phyloP scores from a whole-genome alignment of 345 rosid species.

The Heritiera littoralis region DNA sequence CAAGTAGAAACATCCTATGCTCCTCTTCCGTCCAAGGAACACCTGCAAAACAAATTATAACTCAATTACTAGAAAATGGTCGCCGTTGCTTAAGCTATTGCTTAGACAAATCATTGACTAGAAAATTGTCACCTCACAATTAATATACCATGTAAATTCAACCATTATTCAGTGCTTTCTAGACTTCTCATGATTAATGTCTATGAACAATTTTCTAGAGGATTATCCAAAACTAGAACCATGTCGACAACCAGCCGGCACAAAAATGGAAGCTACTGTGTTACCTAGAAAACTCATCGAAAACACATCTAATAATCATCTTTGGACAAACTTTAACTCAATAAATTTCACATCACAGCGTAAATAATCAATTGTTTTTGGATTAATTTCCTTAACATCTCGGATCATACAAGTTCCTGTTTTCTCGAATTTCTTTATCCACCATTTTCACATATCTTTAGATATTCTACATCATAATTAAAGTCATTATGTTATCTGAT shows the following conservation, averaged over 20 bases:
- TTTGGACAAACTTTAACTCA: not conserved
- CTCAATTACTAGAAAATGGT: not conserved
- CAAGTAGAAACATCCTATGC: conserved; percentile 90
- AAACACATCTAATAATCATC: not conserved
- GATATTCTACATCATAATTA: not conserved
- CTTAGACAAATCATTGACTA: not conserved
- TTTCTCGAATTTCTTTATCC: not conserved
- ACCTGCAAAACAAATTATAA: conserved; percentile 46
- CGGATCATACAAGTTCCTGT: not conserved
- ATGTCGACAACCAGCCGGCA: not conserved
- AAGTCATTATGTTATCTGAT: not conserved
- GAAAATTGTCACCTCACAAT: not conserved
- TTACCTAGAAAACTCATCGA: conserved; percentile 4
- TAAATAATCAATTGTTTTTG: not conserved
- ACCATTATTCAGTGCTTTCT: not conserved
- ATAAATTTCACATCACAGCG: not conserved
- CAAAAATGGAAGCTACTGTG: not conserved
- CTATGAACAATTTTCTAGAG: not conserved
- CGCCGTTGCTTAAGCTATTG: not conserved
- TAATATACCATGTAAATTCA: not conserved
- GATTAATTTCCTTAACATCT: not conserved
- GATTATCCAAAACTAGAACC: not conserved
- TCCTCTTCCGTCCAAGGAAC: conserved; percentile 99
- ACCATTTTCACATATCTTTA: not conserved
- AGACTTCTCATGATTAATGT: not conserved